Conservation (phyloP, 2,329 filamentous ascomycete genomes). For the Fusarium avenaceum region DNA sequence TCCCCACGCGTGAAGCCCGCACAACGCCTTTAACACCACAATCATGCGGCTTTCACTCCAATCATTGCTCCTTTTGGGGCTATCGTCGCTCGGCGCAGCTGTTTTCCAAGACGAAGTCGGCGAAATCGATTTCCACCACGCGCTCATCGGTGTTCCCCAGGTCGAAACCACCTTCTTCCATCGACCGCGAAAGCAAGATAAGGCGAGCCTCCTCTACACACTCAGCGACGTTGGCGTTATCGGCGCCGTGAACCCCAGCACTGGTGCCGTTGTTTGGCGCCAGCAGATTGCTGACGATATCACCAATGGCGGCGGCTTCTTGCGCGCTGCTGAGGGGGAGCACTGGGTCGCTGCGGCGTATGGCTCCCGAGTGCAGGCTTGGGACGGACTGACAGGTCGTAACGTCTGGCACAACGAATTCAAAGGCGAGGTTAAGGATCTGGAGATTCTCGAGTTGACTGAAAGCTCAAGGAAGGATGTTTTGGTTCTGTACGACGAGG, state of each 20-base stretch:
- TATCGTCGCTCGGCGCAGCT: slow-evolving; percentile 65
- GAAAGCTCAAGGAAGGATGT: slow-evolving; percentile 77
- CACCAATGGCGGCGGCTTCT: slow-evolving; percentile 62
- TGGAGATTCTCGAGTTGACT: slow-evolving; percentile 82
- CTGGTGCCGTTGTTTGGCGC: slow-evolving; percentile 87
- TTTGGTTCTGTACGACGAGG: slow-evolving; percentile 75
- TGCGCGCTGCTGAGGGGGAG: slow-evolving; percentile 83
- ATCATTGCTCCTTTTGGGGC: slow-evolving; percentile 56
- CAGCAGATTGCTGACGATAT: slow-evolving; percentile 74
- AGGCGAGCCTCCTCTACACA: slow-evolving; percentile 91
- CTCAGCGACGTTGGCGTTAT: slow-evolving; percentile 86
- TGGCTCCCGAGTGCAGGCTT: slow-evolving; percentile 78
- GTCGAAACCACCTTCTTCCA: slow-evolving; percentile 94
- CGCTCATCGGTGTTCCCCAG: slow-evolving; percentile 86
- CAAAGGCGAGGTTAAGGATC: slow-evolving; percentile 70
- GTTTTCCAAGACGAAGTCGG: slow-evolving; percentile 93
- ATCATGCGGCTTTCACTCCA: slow-evolving; percentile 56
- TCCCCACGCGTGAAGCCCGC: slow-evolving; percentile 46
- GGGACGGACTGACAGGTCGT: slow-evolving; percentile 86
- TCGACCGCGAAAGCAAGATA: slow-evolving; percentile 82
- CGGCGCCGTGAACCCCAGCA: slow-evolving; percentile 89
- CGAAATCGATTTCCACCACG: slow-evolving; percentile 92
- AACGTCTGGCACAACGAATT: slow-evolving; percentile 80
- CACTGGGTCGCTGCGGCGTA: slow-evolving; percentile 81
- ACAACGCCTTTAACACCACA: slow-evolving; percentile 35